Evolutionary conservation across 129 eudicot genomes (phyloP), one percentile per base, ranked within the genome.

Genomic region (Smallanthus sonchifolius): DNA sequence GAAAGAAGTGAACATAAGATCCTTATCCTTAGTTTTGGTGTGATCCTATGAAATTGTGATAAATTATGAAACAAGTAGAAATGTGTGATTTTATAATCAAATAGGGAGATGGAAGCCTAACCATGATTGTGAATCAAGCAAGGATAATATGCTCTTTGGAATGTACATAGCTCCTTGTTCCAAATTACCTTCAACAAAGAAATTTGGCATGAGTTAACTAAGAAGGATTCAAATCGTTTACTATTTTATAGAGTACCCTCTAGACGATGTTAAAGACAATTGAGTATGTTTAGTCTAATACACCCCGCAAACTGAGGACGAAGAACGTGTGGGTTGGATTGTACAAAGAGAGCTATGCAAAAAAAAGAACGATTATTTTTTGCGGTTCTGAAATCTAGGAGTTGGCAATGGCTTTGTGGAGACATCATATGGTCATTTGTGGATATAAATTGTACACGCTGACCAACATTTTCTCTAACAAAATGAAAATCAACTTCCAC

Each of bases 111-210:
- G 32, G 75, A 76, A 79, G 51, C 8, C 84, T 77, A 75, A 91
- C 97, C 88, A 80, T 76, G 95, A 83, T 39, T 73, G 83, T 69
- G 90, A 86, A 81, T 83, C 79, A 42, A 91, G 82, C 79, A 88
- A 62, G 66, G 87, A 76, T 73, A 88, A 76, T 70, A 90, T 30
- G 78, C 70, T 72, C 81, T 83, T 85, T 10, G 86, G 87, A 45
- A 88, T 71, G 83, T 82, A 61, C 42, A 70, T 69, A 66, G 85
- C 82, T 81, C 95, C 95, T 84, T 47, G 91, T 72, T 76, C 85
- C 72, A 70, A 70, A 60, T 79, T 75, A 83, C 92, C 97, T 91
- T 60, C 66, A 79, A 54, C 37, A 57, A 62, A 4, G 49, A 69
- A 77, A 70, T 4, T 55, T 10, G 5, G 44, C 51, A 32, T 81